Evolutionary conservation across 495 filamentous ascomycete genomes (phyloP), one percentile per base, ranked within the genome.

Genomic region (Neurospora sp.): DNA sequence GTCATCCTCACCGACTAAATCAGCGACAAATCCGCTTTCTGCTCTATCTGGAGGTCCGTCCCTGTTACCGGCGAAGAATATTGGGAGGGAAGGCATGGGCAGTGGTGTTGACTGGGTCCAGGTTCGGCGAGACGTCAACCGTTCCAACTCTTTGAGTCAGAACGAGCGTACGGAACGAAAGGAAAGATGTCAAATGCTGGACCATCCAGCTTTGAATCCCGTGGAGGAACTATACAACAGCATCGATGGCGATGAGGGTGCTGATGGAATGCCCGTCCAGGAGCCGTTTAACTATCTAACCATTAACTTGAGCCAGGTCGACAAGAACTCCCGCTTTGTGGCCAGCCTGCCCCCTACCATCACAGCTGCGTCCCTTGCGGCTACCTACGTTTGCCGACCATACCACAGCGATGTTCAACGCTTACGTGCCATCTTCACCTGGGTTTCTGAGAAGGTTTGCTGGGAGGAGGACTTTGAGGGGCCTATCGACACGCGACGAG

Each of bases 181-280:
- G n/a, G 96, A 98, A 72, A 89, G 94, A 39, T 97, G 94, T 76
- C 92, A 98, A 78, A 95, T 99, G 92, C 87, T 97, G 86, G 94
- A 97, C 77, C 89, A 96, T 75, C 91, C 93, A 0, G 91, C 94
- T 3, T 88, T 98, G 66, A 91, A 93, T 72, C 92, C 96, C 0
- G 91, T 99, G 5, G 95, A 98, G 73, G 92, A 93, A 71, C 86
- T 98, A 4, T 89, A 92, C 74, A 92, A 93, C 80, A 90, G 90
- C 71, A 91, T 92, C 12, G 92, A 99, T 77, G 96, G 96, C 2
- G 95, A 97, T 74, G 96, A 98, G 82, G 92, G 91, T 41, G 90
- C 90, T 35, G 92, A 98, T 76, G 94, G 94, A 3, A 85, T 91
- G 74, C 91, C 94, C 2, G 90, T 98, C 27, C 86, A 84, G n/a